Evolutionary conservation across 768 basidiomycete species (phyloP).

Genomic region (Vararia minispora): DNA sequence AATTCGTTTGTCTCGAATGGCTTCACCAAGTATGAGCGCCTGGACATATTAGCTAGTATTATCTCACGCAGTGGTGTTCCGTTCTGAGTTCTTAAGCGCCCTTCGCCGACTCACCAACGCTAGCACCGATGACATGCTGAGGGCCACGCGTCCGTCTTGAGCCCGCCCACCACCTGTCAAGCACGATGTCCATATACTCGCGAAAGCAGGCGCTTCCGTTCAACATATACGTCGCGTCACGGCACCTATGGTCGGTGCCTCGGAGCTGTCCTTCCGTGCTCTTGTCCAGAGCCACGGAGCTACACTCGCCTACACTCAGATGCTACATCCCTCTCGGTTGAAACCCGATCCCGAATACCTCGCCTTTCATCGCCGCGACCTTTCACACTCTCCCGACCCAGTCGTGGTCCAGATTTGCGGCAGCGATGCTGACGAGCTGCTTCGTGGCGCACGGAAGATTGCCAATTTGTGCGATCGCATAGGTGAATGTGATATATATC

Average conservation of each 20-base stretch:
- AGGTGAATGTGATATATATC: conserved; percentile 29
- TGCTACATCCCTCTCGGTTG: conserved; percentile 55
- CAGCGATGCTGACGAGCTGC: conserved; percentile 50
- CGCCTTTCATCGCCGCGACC: conserved; percentile 48
- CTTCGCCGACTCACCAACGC: too few species aligned
- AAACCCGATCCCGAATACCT: conserved; percentile 55
- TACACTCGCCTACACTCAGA: conserved; percentile 66
- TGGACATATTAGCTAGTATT: too few species aligned
- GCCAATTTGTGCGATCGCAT: conserved; percentile 57
- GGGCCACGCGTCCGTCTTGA: too few species aligned
- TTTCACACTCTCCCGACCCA: conserved; percentile 29
- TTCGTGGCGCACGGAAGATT: conserved; percentile 48
- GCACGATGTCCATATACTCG: too few species aligned
- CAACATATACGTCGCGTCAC: too few species aligned
- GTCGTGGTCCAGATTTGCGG: conserved; percentile 69
- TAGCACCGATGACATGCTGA: too few species aligned
- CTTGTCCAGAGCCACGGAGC: conserved; percentile 53
- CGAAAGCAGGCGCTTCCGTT: too few species aligned
- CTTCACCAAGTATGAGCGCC: too few species aligned
- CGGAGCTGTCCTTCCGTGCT: conserved; percentile 62
- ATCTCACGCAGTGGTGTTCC: too few species aligned
- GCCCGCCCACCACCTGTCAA: too few species aligned
- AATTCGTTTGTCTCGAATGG: too few species aligned
- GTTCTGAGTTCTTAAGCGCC: too few species aligned
- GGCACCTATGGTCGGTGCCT: conserved; percentile 75